Evolutionary conservation across 2,329 filamentous ascomycete genomes (phyloP).

Genomic region (Mycogone perniciosa): DNA sequence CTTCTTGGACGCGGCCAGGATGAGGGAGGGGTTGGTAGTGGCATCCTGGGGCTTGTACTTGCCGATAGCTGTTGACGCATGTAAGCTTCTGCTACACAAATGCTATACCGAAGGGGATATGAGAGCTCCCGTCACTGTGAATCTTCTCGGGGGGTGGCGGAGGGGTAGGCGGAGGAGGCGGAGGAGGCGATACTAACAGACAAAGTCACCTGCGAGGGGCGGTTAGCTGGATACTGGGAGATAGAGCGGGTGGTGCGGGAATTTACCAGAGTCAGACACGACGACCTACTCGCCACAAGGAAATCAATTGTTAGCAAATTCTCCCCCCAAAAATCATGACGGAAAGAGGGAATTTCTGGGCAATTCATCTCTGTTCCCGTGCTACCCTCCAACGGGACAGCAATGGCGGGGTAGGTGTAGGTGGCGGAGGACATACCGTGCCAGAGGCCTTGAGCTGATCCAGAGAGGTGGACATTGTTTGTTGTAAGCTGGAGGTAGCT

Average conservation of each 20-base stretch:
- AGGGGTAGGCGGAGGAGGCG: neutral
- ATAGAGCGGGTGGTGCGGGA: conserved; percentile 23
- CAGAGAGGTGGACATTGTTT: conserved; percentile 74
- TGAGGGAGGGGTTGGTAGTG: conserved; percentile 98
- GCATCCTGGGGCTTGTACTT: conserved; percentile 99
- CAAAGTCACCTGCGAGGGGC: conserved; percentile 59
- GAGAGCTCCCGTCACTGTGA: neutral
- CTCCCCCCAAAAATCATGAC: neutral
- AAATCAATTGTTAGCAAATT: conserved; percentile 7
- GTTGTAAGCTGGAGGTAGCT: neutral
- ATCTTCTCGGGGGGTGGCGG: neutral
- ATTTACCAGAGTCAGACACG: conserved; percentile 90
- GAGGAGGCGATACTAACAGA: conserved; percentile 50
- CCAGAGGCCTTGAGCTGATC: conserved; percentile 95
- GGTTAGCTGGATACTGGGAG: conserved; percentile 20
- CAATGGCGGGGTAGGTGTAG: conserved; percentile 8
- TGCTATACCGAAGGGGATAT: neutral
- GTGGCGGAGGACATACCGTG: conserved; percentile 63
- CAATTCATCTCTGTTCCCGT: conserved; percentile 1
- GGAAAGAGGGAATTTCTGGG: neutral
- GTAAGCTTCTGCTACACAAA: conserved; percentile 19
- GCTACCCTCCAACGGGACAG: neutral
- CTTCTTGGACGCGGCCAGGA: conserved; percentile 98
- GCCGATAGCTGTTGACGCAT: conserved; percentile 68
- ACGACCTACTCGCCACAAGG: conserved; percentile 61